phyloP scores from a whole-genome alignment of 2,329 filamentous ascomycete genomes.

The Intubia oerlemansii region DNA sequence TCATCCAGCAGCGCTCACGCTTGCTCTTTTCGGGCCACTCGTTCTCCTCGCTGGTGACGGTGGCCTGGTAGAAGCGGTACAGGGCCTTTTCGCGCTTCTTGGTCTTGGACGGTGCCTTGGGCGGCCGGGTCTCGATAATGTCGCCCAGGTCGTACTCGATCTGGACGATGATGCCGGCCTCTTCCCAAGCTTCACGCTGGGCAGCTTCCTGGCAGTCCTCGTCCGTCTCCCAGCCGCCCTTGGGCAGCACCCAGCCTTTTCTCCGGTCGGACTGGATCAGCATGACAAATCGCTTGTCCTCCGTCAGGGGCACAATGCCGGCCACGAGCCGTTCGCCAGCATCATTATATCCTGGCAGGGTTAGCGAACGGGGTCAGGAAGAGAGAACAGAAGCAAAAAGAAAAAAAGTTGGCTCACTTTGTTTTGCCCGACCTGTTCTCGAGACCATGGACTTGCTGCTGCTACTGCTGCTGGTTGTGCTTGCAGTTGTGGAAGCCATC shows the following conservation, averaged over 20 bases:
- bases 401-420: slow-evolving; percentile 39
- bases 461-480: no score
- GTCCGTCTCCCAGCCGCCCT: slow-evolving; percentile 94
- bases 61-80: slow-evolving; percentile 72
- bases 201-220: slow-evolving; percentile 75
- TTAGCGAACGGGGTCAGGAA: not conserved
- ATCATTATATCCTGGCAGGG: slow-evolving; percentile 57
- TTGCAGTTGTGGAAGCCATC: no score
- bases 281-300: slow-evolving; percentile 71
- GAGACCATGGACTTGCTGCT: slow-evolving; percentile 49
- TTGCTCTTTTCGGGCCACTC: slow-evolving; percentile 93
- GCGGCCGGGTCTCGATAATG: slow-evolving; percentile 66
- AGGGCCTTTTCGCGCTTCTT: slow-evolving; percentile 38
- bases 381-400: not conserved
- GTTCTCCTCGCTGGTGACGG: slow-evolving; percentile 64
- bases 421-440: slow-evolving; percentile 55
- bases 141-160: slow-evolving; percentile 71
- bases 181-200: slow-evolving; percentile 87
- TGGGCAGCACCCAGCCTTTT: slow-evolving; percentile 89
- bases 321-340: slow-evolving; percentile 90
- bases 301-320: slow-evolving; percentile 74
- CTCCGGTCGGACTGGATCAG: slow-evolving; percentile 83
- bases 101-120: slow-evolving; percentile 34
- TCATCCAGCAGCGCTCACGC: slow-evolving; percentile 76
- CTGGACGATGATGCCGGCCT: slow-evolving; percentile 75